These are phyloP conservation scores for Wickerhamomyces silvicola DNA, from an alignment of 805 yeast genomes.

Conservation along the genomic window DNA sequence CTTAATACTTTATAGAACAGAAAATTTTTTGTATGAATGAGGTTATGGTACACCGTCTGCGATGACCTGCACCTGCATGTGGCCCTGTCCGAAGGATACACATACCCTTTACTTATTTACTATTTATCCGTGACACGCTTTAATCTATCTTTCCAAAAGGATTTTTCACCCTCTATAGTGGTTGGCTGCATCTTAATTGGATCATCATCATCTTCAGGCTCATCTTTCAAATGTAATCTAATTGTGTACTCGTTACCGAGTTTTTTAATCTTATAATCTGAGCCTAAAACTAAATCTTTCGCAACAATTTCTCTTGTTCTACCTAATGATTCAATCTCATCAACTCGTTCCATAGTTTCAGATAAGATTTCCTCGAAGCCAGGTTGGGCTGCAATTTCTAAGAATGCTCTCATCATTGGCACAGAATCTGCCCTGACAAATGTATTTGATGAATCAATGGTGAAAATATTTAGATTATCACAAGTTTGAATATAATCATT, in stretches of 20 bases:
- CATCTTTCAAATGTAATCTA: conserved; percentile 5
- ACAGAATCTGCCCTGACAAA: conserved; percentile 75
- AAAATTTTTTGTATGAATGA: too few species aligned
- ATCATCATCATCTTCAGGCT: conserved; percentile 15
- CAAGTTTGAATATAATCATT: conserved; percentile 71
- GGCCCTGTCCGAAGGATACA: too few species aligned
- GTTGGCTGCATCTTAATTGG: conserved; percentile 22
- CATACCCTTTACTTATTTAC: too few species aligned
- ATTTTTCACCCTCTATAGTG: conserved; percentile 16
- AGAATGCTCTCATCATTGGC: conserved; percentile 87
- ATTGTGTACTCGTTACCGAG: conserved; percentile 14
- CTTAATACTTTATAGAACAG: too few species aligned
- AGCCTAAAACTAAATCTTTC: conserved; percentile 58
- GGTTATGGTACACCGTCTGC: too few species aligned
- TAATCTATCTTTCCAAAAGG: conserved; percentile 21
- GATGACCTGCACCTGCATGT: too few species aligned
- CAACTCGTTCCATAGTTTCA: conserved; percentile 61
- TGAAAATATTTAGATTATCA: conserved; percentile 72
- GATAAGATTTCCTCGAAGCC: conserved; percentile 61
- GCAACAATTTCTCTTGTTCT: conserved; percentile 71
- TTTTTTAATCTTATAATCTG: conserved; percentile 31
- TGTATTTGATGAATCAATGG: conserved; percentile 61
- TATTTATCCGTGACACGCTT: too few species aligned
- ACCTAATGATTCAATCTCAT: conserved; percentile 69
- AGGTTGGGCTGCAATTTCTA: conserved; percentile 66